Evolutionary conservation across 192 early-diverging fungal genomes (phyloP).

Genomic region (Coemansia sp.): DNA sequence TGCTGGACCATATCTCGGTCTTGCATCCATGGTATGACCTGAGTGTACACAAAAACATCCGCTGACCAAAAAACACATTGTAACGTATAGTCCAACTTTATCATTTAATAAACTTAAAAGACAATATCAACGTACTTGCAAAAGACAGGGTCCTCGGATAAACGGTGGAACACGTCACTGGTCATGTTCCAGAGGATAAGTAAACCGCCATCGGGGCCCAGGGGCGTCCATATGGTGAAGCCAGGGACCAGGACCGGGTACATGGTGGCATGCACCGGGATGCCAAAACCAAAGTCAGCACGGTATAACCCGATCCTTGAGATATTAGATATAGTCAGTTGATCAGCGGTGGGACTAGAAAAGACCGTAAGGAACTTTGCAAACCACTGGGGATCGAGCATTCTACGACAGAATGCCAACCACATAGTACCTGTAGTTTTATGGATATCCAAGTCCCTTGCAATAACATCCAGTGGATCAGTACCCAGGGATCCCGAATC

Average conservation of each 20-base stretch:
- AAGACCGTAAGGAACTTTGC: constrained; percentile 41
- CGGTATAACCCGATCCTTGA: constrained; percentile 25
- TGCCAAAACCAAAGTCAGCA: constrained; percentile 46
- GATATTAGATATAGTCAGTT: constrained; percentile 42
- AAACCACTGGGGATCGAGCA: constrained; percentile 20
- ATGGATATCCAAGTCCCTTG: constrained; percentile 25
- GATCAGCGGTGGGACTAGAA: constrained; percentile 24
- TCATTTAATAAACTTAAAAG: constrained; percentile 3
- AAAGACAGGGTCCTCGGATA: constrained; percentile 14
- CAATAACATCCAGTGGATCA: constrained; percentile 12
- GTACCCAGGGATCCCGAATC: neutral
- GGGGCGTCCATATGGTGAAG: constrained; percentile 32
- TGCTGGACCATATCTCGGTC: constrained; percentile 25
- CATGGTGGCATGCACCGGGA: constrained; percentile 22
- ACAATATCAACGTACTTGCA: constrained; percentile 33
- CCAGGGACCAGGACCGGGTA: constrained; percentile 45
- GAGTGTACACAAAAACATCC: constrained; percentile 34
- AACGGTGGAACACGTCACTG: neutral
- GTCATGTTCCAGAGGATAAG: constrained; percentile 45
- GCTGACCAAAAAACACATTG: constrained; percentile 11
- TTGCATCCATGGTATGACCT: constrained; percentile 47
- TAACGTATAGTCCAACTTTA: neutral
- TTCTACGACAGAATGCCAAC: constrained; percentile 20
- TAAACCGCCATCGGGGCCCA: constrained; percentile 28
- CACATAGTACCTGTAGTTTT: constrained; percentile 13